Evolutionary conservation across 768 basidiomycete species (phyloP), one percentile per base, ranked within the genome.

Genomic region (Baorangia bicolor): DNA sequence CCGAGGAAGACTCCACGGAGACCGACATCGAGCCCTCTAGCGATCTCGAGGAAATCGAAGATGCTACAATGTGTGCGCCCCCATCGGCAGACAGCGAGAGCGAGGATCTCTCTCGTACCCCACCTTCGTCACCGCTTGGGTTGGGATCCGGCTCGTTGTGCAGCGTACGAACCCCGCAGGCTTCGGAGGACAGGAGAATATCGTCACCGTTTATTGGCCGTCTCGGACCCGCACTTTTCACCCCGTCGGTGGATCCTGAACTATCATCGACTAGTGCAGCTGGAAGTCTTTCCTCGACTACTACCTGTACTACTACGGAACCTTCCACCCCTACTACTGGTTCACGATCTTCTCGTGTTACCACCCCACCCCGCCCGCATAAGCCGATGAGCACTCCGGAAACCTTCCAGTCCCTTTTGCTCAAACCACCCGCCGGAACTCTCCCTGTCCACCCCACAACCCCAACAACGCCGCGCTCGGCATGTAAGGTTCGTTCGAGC

Each of bases 351-450:
- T 62, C 46, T 48, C 63, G 66, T 61, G 50, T 58, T 38, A 60
- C 55, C n/a, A 74, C 71, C 11, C 75, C 76, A 25, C 65, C 69
- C 33, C 72, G 74, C 44, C 74, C 77, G 21, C 74, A 73, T 13
- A 77, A 76, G 53, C 62, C 66, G 16, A 57, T 42, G 46, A 61
- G 64, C 37, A 72, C 72, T 38, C 70, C 70, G 16, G 66, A 61
- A 48, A 55, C 70, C 23, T 72, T 67, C 57, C 68, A 73, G 30
- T 67, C 72, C 10, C 63, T 67, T 54, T 55, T 69, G 31, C 67
- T 66, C 37, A 60, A 63, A 56, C 51, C 65, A 31, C 67, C 72
- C 8, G 27, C 65, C 16, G 60, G 58, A 53, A 69, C 55, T 41
- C 69, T 64, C 25, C 66, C 72, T 31, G 31, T 73, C 25, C 44